Conservation (phyloP, 2,329 filamentous ascomycete genomes). For the Coniochaeta sp. region DNA sequence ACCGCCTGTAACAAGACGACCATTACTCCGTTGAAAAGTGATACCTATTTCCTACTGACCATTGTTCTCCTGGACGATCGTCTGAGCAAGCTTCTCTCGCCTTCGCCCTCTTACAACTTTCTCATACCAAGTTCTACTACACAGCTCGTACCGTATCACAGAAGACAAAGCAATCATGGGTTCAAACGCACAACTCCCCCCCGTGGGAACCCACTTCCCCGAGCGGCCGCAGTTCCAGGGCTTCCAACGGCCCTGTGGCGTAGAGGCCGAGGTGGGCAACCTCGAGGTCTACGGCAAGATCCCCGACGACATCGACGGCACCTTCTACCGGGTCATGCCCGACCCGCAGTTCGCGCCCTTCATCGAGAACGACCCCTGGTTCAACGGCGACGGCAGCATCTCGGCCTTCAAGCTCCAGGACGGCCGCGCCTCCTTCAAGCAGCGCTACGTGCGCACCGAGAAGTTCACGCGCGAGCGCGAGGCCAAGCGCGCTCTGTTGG, state of each 20-base stretch:
- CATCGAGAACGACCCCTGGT: constrained; percentile 22
- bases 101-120: too few species aligned
- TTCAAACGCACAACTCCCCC: background rate
- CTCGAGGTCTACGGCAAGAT: constrained; percentile 19
- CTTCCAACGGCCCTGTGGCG: background rate
- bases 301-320: constrained; percentile 22
- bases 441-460: constrained; percentile 28
- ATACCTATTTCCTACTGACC: too few species aligned
- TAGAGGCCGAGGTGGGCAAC: constrained; percentile 14
- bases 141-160: too few species aligned
- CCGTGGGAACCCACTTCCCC: background rate
- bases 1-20: too few species aligned
- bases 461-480: constrained; percentile 29
- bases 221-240: background rate
- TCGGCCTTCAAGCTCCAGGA: constrained; percentile 24
- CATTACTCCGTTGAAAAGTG: too few species aligned
- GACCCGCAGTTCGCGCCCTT: constrained; percentile 30
- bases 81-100: too few species aligned
- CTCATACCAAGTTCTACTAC: too few species aligned
- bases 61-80: too few species aligned
- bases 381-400: constrained; percentile 31
- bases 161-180: background rate
- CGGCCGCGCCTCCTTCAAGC: constrained; percentile 22
- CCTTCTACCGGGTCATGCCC: constrained; percentile 31
- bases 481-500: constrained; percentile 24